A percentile compares a stretch with the other conserved stretches of the same genome.
Evolutionary conservation across 179 eudicot species (phyloP).

Genomic region (Patellifolia procumbens): DNA sequence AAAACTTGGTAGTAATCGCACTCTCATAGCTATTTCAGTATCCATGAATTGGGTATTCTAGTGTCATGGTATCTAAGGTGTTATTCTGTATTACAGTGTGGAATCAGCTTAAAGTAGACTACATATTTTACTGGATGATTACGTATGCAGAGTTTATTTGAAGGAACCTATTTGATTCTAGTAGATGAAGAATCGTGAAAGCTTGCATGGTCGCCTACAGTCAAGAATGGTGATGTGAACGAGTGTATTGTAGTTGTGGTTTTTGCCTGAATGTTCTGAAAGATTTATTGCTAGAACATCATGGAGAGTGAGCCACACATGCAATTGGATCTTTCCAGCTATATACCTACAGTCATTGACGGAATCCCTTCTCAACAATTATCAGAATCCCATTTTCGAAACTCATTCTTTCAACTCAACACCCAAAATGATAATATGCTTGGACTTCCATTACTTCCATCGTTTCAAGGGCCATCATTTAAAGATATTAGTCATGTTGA

Average conservation of each 20-base stretch:
- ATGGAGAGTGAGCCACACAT: conserved; percentile 39
- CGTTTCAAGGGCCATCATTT: conserved; percentile 37
- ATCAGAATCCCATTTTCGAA: conserved; percentile 29
- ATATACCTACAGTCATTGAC: conserved; percentile 14
- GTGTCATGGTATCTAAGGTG: too few species aligned
- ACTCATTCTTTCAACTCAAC: conserved; percentile 32
- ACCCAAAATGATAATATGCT: conserved; percentile 37
- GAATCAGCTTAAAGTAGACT: too few species aligned
- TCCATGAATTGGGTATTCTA: too few species aligned
- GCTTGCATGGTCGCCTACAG: too few species aligned
- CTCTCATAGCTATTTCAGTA: too few species aligned
- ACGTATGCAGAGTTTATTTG: neutral
- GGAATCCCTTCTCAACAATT: conserved; percentile 34
- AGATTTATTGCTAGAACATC: conserved; percentile 11
- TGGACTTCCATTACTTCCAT: conserved; percentile 41
- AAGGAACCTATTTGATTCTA: neutral
- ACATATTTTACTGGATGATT: neutral
- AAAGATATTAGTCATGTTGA: conserved; percentile 25
- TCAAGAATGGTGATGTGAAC: neutral
- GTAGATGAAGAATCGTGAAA: too few species aligned
- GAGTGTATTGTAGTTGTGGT: neutral
- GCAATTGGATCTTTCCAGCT: conserved; percentile 26
- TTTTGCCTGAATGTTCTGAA: neutral
- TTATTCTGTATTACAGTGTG: too few species aligned
- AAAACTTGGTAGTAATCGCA: too few species aligned